Percentiles rank a stretch among this genome's conserved stretches.
Evolutionary conservation across 1,284 basidiomycete species (phyloP).

Genomic region (Puccinia triticina): DNA sequence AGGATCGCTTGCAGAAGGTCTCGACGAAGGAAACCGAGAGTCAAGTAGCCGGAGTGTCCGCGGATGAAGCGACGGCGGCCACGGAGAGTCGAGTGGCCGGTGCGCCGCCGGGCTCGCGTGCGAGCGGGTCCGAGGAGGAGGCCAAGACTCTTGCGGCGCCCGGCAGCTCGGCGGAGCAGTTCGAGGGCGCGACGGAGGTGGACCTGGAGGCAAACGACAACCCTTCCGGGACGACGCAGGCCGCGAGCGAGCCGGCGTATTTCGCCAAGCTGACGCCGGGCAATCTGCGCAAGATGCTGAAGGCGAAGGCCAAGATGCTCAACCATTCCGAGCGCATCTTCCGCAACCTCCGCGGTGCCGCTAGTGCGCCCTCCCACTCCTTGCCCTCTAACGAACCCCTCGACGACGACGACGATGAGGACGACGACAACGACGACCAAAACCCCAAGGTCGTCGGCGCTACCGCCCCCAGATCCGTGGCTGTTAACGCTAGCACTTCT

Average conservation of each 20-base stretch:
- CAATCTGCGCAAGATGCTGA: conserved; percentile 57
- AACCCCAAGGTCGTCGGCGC: conserved; percentile 58
- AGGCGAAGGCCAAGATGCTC: conserved; percentile 54
- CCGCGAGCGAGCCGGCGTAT: conserved; percentile 65
- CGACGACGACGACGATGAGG: conserved; percentile 60
- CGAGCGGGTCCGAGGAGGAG: conserved; percentile 53
- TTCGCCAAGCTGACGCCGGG: conserved; percentile 80
- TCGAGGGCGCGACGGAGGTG: conserved; percentile 60
- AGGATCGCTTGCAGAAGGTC: conserved; percentile 63
- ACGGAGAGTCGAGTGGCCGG: conserved; percentile 64
- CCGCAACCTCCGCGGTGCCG: conserved; percentile 58
- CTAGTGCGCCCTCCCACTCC: conserved; percentile 10
- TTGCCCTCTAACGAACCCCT: conserved; percentile 56
- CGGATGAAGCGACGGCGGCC: conserved; percentile 73
- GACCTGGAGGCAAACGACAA: conserved; percentile 61
- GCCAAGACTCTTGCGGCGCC: conserved; percentile 53
- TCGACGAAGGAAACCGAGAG: conserved; percentile 76
- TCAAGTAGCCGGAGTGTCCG: conserved; percentile 73
- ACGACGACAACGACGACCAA: conserved; percentile 64
- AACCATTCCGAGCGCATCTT: conserved; percentile 54
- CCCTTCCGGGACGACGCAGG: conserved; percentile 56
- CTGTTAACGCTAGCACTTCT: conserved; percentile 52
- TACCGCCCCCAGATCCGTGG: conserved; percentile 58
- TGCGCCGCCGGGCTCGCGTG: conserved; percentile 64
- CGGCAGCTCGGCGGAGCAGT: conserved; percentile 45